phyloP scores from a whole-genome alignment of 177 flowering plant genomes.

The Vitis hybrid region DNA sequence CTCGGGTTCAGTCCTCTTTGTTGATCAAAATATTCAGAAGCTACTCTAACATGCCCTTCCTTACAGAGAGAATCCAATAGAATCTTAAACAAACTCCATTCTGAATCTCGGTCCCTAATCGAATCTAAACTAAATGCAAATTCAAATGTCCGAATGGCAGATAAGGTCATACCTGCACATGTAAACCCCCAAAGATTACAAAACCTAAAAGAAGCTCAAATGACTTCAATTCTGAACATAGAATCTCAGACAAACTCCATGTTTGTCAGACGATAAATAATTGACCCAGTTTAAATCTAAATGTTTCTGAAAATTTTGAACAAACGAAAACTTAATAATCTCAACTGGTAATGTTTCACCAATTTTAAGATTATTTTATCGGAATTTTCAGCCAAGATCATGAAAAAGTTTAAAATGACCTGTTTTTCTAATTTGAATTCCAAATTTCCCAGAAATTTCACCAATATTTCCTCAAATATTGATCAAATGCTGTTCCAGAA shows the following conservation, averaged over 20 bases:
- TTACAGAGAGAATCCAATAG: slow-evolving; percentile 77
- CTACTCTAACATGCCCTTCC: slow-evolving; percentile 66
- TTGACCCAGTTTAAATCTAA: background rate
- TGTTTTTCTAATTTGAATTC: too few relatives aligned
- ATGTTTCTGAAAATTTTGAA: background rate
- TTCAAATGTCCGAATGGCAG: slow-evolving; percentile 67
- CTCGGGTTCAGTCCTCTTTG: slow-evolving; percentile 27
- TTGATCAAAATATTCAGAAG: slow-evolving; percentile 45
- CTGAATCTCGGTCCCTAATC: slow-evolving; percentile 16
- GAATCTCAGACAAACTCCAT: too few relatives aligned
- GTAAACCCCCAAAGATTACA: background rate
- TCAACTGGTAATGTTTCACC: too few relatives aligned
- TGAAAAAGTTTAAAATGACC: too few relatives aligned
- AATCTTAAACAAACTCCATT: slow-evolving; percentile 43
- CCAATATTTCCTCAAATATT: too few relatives aligned
- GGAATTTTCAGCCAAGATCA: too few relatives aligned
- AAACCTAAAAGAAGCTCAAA: background rate
- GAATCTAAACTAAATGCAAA: slow-evolving; percentile 35
- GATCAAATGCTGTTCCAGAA: background rate
- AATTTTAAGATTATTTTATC: too few relatives aligned
- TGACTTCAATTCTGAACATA: background rate
- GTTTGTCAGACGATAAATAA: too few relatives aligned
- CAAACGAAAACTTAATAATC: background rate
- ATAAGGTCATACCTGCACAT: slow-evolving; percentile 37
- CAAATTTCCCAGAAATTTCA: too few relatives aligned